phyloP scores from a whole-genome alignment of 1,284 basidiomycete genomes.

The Microbotryum violaceum region DNA sequence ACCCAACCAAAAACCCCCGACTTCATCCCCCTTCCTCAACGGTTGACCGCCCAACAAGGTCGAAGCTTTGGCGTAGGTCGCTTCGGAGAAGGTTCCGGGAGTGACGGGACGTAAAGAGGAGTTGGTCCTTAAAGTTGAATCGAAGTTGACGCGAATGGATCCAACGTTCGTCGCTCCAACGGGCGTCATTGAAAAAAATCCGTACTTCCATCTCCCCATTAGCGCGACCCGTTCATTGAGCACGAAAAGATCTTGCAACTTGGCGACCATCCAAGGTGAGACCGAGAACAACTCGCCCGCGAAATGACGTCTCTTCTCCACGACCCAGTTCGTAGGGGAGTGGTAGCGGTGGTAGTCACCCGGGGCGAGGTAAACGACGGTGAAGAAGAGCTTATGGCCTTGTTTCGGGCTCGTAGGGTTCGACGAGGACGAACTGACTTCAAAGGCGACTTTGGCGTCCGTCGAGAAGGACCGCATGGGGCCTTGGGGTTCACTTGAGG shows the following conservation, averaged over 20 bases:
- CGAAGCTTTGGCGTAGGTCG: slow-evolving; percentile 75
- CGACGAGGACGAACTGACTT: slow-evolving; percentile 36
- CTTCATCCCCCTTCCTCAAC: slow-evolving; percentile 77
- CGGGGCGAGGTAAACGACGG: slow-evolving; percentile 94
- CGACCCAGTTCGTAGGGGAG: slow-evolving; percentile 91
- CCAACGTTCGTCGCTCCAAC: slow-evolving; percentile 98
- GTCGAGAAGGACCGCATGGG: not conserved
- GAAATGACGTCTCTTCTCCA: slow-evolving; percentile 91
- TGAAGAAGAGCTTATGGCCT: slow-evolving; percentile 79
- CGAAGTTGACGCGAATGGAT: slow-evolving; percentile 93
- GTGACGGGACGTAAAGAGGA: slow-evolving; percentile 59
- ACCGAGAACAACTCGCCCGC: slow-evolving; percentile 93
- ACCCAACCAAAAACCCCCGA: slow-evolving; percentile 94
- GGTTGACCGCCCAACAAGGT: slow-evolving; percentile 81
- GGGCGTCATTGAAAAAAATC: slow-evolving; percentile 95
- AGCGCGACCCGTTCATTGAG: slow-evolving; percentile 95
- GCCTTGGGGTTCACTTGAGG: not conserved
- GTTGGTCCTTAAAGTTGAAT: slow-evolving; percentile 80
- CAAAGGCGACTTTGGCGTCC: slow-evolving; percentile 49
- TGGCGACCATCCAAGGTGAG: slow-evolving; percentile 88
- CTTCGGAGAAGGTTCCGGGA: slow-evolving; percentile 85
- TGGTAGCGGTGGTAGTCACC: slow-evolving; percentile 99
- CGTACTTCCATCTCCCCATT: slow-evolving; percentile 90
- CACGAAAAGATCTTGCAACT: slow-evolving; percentile 88
- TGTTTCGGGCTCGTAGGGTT: slow-evolving; percentile 44